Percentiles rank a stretch among this genome's conserved stretches.
Evolutionary conservation across 345 rosid species (phyloP).

Genomic region (Eucalyptus sideroxylon): DNA sequence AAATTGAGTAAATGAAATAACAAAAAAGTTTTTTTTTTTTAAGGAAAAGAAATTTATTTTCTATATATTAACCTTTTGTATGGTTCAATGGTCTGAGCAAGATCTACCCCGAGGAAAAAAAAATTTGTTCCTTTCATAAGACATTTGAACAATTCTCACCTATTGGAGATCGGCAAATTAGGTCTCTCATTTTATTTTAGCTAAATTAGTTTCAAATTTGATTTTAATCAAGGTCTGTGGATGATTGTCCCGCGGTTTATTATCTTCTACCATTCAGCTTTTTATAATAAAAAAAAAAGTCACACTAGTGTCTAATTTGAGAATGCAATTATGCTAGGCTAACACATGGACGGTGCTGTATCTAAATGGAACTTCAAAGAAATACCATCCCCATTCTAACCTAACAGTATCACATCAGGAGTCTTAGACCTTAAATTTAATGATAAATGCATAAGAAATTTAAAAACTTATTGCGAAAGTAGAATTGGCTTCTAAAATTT

Average conservation of each 20-base stretch:
- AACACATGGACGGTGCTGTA: background rate
- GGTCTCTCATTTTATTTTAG: background rate
- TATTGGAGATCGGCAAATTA: background rate
- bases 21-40: fast-evolving
- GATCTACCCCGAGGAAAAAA: background rate
- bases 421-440: background rate
- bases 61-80: background rate
- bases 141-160: background rate
- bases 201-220: background rate
- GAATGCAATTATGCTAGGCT: background rate
- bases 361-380: background rate
- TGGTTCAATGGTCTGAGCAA: background rate
- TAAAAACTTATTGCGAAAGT: no score
- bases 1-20: background rate
- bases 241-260: background rate
- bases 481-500: no score
- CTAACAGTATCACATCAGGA: background rate
- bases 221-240: background rate
- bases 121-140: fast-evolving
- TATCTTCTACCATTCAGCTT: background rate
- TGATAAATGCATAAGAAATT: no score
- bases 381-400: background rate
- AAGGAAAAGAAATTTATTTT: no score
- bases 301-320: background rate
- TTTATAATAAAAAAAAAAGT: fast-evolving